These are phyloP conservation scores for Talaromyces adpressus DNA, from an alignment of 495 filamentous ascomycete genomes.

Conservation along the genomic window DNA sequence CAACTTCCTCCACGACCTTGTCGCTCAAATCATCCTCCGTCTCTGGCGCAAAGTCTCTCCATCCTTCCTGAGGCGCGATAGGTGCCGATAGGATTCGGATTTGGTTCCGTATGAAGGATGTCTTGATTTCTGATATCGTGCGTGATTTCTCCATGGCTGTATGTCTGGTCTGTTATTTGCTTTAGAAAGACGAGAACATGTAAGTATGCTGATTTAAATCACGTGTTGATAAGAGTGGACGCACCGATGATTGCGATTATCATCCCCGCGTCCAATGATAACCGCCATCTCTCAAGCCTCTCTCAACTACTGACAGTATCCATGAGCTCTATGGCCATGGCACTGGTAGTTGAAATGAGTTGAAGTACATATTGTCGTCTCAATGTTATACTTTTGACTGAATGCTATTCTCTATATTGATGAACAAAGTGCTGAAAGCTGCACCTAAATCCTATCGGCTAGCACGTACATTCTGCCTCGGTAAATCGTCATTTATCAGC, in stretches of 20 bases:
- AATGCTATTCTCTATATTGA: background rate
- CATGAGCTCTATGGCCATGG: background rate
- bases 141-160: constrained; percentile 36
- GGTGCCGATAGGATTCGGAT: constrained; percentile 52
- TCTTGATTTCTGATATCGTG: constrained; percentile 56
- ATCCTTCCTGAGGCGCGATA: constrained; percentile 49
- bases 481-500: background rate
- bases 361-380: background rate
- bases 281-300: background rate
- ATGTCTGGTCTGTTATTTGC: background rate
- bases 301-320: background rate
- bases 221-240: background rate
- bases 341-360: background rate
- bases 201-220: background rate
- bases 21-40: constrained; percentile 42
- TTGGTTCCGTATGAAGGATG: constrained; percentile 55
- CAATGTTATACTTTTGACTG: background rate
- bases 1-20: constrained; percentile 47
- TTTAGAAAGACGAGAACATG: background rate
- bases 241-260: background rate
- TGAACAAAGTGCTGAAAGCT: background rate
- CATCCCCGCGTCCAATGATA: background rate
- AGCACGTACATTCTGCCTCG: background rate
- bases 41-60: constrained; percentile 41
- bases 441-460: background rate